Conservation (phyloP, 768 basidiomycete genomes). For the Termitomyces sp. region DNA sequence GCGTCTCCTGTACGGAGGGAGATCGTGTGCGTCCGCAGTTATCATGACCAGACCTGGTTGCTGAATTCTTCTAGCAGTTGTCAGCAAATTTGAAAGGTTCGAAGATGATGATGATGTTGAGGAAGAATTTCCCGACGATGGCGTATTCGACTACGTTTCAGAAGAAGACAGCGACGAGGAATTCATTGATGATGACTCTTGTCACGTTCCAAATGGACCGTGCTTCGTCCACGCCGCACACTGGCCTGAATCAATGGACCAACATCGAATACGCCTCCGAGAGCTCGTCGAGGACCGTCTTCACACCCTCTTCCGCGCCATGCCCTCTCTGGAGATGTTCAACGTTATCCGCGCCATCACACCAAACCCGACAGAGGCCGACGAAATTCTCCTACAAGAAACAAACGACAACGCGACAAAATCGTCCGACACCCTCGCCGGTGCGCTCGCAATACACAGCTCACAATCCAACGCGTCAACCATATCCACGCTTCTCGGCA, state of each 20-base stretch:
- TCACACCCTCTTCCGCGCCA: slow-evolving; percentile 35
- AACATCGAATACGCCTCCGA: slow-evolving; percentile 34
- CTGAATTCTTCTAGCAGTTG: not conserved
- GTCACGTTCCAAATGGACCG: slow-evolving; percentile 14
- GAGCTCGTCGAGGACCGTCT: slow-evolving; percentile 40
- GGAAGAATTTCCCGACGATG: slow-evolving; percentile 9
- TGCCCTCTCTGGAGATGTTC: not conserved
- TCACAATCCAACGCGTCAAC: slow-evolving; percentile 24
- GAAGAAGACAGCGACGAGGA: slow-evolving; percentile 21
- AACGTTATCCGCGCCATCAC: slow-evolving; percentile 12
- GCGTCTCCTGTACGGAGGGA: slow-evolving; percentile 50
- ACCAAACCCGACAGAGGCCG: slow-evolving; percentile 30
- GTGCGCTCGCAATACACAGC: slow-evolving; percentile 49
- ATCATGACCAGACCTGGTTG: not conserved
- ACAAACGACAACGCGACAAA: slow-evolving; percentile 36
- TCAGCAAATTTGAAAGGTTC: not conserved
- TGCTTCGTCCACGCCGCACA: slow-evolving; percentile 39
- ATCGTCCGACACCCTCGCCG: slow-evolving; percentile 46
- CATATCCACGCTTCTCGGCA: slow-evolving; percentile 36
- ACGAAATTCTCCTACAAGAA: slow-evolving; percentile 14
- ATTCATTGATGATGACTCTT: slow-evolving; percentile 23
- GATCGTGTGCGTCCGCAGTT: slow-evolving; percentile 31
- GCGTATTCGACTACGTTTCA: slow-evolving; percentile 1
- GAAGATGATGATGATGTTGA: slow-evolving; percentile 24
- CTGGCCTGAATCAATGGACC: slow-evolving; percentile 41